Conservation (phyloP, 306 rosid species). For the Cyclanthera cordifolia region DNA sequence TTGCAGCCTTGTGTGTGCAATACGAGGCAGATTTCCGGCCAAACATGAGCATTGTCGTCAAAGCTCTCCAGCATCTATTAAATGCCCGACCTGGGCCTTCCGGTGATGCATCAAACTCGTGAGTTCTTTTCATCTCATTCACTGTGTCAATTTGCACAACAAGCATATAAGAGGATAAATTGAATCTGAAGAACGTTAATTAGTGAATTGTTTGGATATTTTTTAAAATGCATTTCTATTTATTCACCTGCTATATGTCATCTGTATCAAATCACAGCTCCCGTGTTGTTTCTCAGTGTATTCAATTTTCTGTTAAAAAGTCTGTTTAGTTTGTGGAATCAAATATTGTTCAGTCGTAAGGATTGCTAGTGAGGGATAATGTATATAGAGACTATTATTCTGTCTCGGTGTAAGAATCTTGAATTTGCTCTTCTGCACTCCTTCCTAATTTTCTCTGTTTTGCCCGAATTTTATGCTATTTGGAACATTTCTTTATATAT, state of each 20-base stretch:
- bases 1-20: slow-evolving; percentile 14
- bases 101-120: slow-evolving; percentile 1
- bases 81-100: slow-evolving; percentile 10
- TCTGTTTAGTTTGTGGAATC: slow-evolving; percentile 8
- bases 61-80: slow-evolving; percentile 13
- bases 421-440: not conserved
- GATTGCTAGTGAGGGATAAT: not conserved
- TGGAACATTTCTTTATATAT: too few species aligned
- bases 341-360: slow-evolving; percentile 4
- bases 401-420: not conserved
- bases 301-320: not conserved
- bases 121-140: slow-evolving; percentile 3
- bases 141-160: slow-evolving; percentile 1
- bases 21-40: slow-evolving; percentile 10
- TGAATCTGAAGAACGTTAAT: not conserved
- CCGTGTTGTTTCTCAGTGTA: slow-evolving; percentile 3
- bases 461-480: not conserved
- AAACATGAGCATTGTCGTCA: slow-evolving; percentile 15
- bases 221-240: not conserved
- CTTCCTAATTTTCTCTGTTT: not conserved
- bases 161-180: not conserved
- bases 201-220: slow-evolving; percentile 11
- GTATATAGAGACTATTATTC: too few species aligned
- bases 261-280: not conserved
- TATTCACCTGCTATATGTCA: not conserved